Conservation (phyloP, 78 protist genomes). For the Monocercomonoides exilis region DNA sequence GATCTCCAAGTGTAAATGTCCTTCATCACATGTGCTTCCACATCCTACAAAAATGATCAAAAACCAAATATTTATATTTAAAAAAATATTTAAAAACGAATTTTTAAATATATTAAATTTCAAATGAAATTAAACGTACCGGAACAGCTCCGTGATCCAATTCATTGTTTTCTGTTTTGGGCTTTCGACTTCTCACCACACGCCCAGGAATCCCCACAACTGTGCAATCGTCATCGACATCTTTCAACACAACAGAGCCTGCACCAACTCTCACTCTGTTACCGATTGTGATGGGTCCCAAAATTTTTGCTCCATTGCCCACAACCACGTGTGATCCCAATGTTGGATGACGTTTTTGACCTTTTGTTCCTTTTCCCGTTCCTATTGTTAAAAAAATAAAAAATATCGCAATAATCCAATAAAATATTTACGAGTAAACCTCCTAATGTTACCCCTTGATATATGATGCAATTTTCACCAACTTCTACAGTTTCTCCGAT, state of each 20-base stretch:
- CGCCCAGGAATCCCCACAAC: slow-evolving; percentile 32
- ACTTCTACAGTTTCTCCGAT: slow-evolving; percentile 32
- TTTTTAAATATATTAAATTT: no score
- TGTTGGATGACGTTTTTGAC: not conserved
- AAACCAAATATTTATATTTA: no score
- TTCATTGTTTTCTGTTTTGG: no score
- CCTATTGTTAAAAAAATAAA: no score
- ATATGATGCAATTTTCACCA: slow-evolving; percentile 16
- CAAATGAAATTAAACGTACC: no score
- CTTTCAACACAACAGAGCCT: not conserved
- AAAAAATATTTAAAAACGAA: no score
- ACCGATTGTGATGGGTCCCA: slow-evolving; percentile 26
- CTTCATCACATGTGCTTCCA: no score
- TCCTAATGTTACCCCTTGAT: slow-evolving; percentile 30
- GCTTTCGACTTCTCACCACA: not conserved
- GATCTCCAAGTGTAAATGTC: no score
- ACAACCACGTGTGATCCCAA: not conserved
- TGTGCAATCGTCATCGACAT: not conserved
- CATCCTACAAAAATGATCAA: no score
- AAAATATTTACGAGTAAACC: not conserved
- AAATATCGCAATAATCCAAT: not conserved
- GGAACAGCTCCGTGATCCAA: no score
- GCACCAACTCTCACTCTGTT: not conserved
- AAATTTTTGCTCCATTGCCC: slow-evolving; percentile 20
- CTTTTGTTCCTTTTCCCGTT: not conserved